Evolutionary conservation across 495 filamentous ascomycete genomes (phyloP).

Genomic region (Aspergillus bridgeri): DNA sequence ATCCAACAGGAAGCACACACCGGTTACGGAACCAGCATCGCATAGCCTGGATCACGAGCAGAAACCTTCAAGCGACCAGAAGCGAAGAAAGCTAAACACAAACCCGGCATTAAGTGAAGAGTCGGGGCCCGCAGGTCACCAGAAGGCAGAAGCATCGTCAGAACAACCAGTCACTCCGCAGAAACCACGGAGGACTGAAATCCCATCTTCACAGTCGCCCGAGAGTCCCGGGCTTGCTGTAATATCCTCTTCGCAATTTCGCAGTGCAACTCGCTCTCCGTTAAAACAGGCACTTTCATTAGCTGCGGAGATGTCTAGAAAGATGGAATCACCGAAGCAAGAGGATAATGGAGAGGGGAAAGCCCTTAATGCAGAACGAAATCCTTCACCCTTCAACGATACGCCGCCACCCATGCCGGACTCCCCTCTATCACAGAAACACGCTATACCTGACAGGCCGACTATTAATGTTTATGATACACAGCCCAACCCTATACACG

Average conservation of each 20-base stretch:
- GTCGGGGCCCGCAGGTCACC: background rate
- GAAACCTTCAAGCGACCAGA: constrained; percentile 10
- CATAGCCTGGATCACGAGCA: background rate
- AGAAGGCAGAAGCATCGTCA: background rate
- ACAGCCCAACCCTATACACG: background rate
- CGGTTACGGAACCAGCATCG: background rate
- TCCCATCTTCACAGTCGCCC: constrained; percentile 47
- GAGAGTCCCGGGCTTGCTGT: constrained; percentile 41
- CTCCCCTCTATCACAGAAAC: constrained; percentile 1
- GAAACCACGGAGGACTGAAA: constrained; percentile 32
- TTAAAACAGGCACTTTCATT: constrained; percentile 17
- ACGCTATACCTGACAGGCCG: constrained; percentile 1
- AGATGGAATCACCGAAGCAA: constrained; percentile 23
- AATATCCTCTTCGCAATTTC: constrained; percentile 41
- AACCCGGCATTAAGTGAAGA: constrained; percentile 5
- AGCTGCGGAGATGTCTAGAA: constrained; percentile 10
- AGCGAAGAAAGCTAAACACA: constrained; percentile 20
- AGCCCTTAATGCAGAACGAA: background rate
- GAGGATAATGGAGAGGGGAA: background rate
- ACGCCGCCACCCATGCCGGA: constrained; percentile 1
- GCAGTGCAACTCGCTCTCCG: constrained; percentile 29
- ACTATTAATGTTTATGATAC: background rate
- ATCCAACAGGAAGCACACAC: background rate
- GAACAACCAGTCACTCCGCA: constrained; percentile 29
- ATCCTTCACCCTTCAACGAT: background rate